Evolutionary conservation across 2,329 filamentous ascomycete species (phyloP).

Genomic region (Beauveria asiatica): DNA sequence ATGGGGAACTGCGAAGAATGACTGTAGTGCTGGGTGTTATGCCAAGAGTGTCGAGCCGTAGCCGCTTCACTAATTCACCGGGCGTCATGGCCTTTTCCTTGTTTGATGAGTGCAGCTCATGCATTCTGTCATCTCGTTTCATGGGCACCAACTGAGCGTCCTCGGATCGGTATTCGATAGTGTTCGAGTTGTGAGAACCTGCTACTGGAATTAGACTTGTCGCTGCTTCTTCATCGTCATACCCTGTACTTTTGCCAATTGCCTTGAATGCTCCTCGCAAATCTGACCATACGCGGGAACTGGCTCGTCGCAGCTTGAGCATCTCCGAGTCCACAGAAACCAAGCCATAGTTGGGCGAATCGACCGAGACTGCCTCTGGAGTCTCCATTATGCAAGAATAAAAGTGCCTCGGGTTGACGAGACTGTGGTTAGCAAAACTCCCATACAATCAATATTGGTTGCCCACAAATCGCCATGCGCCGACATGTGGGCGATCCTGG

Average conservation of each 20-base stretch:
- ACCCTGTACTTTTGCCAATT: slow-evolving; percentile 19
- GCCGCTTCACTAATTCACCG: slow-evolving; percentile 19
- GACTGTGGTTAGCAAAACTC: background rate
- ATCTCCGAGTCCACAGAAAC: background rate
- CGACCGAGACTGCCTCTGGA: background rate
- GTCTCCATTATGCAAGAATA: background rate
- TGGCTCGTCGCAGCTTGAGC: slow-evolving; percentile 19
- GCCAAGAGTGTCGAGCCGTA: slow-evolving; percentile 19
- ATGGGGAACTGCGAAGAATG: slow-evolving; percentile 18
- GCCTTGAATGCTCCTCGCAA: slow-evolving; percentile 26
- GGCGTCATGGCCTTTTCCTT: slow-evolving; percentile 16
- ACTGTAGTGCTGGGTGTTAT: slow-evolving; percentile 22
- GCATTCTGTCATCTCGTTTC: slow-evolving; percentile 1
- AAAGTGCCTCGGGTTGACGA: too few species aligned
- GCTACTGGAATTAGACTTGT: background rate
- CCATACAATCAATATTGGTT: background rate
- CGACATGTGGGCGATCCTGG: background rate
- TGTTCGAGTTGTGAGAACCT: slow-evolving; percentile 19
- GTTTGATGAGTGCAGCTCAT: background rate
- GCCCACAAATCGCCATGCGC: background rate
- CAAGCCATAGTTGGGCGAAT: background rate
- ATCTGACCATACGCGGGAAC: slow-evolving; percentile 27
- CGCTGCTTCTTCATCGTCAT: too few species aligned
- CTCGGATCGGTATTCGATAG: slow-evolving; percentile 11
- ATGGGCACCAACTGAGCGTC: background rate